phyloP scores from a whole-genome alignment of 2,329 filamentous ascomycete species.

The Penicillium sp. region DNA sequence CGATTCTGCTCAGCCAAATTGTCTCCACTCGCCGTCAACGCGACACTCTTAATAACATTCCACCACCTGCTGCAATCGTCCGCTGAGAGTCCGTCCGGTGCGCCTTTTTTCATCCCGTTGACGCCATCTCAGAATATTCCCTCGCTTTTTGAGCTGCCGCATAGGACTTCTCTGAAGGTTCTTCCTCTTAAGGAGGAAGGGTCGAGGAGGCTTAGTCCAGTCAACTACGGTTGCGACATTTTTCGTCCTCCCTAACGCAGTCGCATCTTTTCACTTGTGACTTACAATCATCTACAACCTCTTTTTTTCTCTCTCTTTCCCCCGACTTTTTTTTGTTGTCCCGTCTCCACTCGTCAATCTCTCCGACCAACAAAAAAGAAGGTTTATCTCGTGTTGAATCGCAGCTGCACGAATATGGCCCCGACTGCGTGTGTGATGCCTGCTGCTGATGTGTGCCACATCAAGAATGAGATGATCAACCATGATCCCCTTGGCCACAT shows the following conservation, averaged over 20 bases:
- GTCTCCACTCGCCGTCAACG: slow-evolving; percentile 39
- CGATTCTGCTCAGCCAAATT: slow-evolving; percentile 35
- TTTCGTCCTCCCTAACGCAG: slow-evolving; percentile 86
- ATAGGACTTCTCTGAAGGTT: slow-evolving; percentile 97
- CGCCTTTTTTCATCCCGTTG: slow-evolving; percentile 35
- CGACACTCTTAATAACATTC: slow-evolving; percentile 45
- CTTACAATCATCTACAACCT: slow-evolving; percentile 3
- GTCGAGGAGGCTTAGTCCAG: slow-evolving; percentile 97
- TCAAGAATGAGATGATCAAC: slow-evolving; percentile 30
- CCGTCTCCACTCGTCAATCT: no score
- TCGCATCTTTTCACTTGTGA: slow-evolving; percentile 19
- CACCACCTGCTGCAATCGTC: slow-evolving; percentile 33
- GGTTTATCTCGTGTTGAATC: slow-evolving; percentile 21
- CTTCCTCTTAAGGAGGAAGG: slow-evolving; percentile 99
- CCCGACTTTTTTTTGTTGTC: slow-evolving; percentile 6
- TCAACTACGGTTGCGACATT: slow-evolving; percentile 81
- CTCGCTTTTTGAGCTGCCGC: slow-evolving; percentile 86
- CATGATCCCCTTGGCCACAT: slow-evolving; percentile 25
- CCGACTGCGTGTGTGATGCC: slow-evolving; percentile 56
- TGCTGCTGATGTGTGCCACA: slow-evolving; percentile 42
- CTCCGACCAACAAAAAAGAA: slow-evolving; percentile 8
- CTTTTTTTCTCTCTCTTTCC: slow-evolving; percentile 11
- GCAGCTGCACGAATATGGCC: slow-evolving; percentile 59
- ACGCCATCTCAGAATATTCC: slow-evolving; percentile 45
- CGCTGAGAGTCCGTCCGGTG: slow-evolving; percentile 27